Base-by-base conservation (phyloP, 1,284 basidiomycete species). In the Athelia psychrophila region DNA sequence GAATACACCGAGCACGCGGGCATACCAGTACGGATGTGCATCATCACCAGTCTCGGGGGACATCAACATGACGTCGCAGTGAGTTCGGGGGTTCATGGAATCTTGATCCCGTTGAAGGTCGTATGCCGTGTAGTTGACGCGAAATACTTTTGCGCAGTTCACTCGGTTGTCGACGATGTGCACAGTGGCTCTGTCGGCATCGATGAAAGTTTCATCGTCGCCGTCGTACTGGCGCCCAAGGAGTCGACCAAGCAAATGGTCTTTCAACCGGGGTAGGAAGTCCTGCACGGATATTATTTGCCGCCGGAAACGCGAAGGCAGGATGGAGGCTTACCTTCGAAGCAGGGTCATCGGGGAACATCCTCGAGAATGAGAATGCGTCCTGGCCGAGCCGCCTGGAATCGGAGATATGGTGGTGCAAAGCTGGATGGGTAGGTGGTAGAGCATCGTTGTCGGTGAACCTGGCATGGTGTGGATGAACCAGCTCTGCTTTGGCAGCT, bases 11-110 rank as follows among this genome's bases (percentile, higher is more conserved):
- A 74, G 44, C 0, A 77, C 58, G 0, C 55, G 54, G 0, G 65
- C 69, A 58, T 74, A 77, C 65, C 64, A 68, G 51, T 67, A 74
- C 0, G 62, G 63, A 44, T 68, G 58, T 0, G 45, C 12, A 9
- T 12, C 20, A 8, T 52, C 22, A 18, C 24, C 44, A 12, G 16
- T 23, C 12, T 64, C 44, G 0, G 33, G 35, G 0, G 53, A 44
- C 1, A 61, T 52, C 1, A 64, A 49, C 52, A 64, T 60, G 24
- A 59, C n/a, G 16, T 61, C 25, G 16, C 47, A 0, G 53, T 23
- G 18, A 46, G 54, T 10, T 16, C 44, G 16, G 19, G 51, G 36
- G 42, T 60, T 61, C 40, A 64, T 55, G 6, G 51, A 46, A 45
- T 61, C 57, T 15, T 58, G 55, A 1, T 16, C 51, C 3, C 54